Percentiles rank a stretch among this genome's conserved stretches.
Evolutionary conservation across 768 basidiomycete species (phyloP).

Genomic region (Boletus vermiculosoides): DNA sequence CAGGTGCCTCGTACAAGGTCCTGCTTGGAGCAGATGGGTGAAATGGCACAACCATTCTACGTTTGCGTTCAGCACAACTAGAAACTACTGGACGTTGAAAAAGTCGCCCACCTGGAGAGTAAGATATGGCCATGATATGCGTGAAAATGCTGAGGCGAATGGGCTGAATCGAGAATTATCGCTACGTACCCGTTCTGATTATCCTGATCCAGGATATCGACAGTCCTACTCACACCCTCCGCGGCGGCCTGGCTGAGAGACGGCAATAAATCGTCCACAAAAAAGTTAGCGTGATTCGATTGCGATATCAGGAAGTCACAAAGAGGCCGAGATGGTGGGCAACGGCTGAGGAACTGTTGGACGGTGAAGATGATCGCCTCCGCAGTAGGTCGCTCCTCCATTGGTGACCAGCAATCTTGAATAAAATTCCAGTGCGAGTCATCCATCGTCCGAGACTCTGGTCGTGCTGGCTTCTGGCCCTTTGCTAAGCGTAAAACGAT

Average conservation of each 20-base stretch:
- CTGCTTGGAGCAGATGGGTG: too few relatives aligned
- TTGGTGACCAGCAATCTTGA: conserved; percentile 6
- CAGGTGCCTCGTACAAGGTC: too few relatives aligned
- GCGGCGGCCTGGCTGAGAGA: too few relatives aligned
- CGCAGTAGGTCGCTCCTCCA: background rate
- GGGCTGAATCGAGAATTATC: background rate
- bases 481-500: conserved; percentile 7
- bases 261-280: background rate
- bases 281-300: background rate
- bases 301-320: background rate
- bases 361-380: background rate
- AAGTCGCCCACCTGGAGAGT: too few relatives aligned
- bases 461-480: conserved; percentile 4
- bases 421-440: conserved; percentile 11
- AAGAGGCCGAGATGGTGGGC: background rate
- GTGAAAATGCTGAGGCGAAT: too few relatives aligned
- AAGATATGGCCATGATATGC: too few relatives aligned
- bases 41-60: too few relatives aligned
- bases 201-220: background rate
- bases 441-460: background rate
- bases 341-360: background rate
- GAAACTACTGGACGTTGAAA: too few relatives aligned
- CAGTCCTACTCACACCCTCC: too few relatives aligned
- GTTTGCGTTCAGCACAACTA: too few relatives aligned
- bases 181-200: background rate